These are phyloP conservation scores for Colletotrichum falcatum DNA, from an alignment of 2,329 filamentous ascomycete species.

Conservation along the genomic window DNA sequence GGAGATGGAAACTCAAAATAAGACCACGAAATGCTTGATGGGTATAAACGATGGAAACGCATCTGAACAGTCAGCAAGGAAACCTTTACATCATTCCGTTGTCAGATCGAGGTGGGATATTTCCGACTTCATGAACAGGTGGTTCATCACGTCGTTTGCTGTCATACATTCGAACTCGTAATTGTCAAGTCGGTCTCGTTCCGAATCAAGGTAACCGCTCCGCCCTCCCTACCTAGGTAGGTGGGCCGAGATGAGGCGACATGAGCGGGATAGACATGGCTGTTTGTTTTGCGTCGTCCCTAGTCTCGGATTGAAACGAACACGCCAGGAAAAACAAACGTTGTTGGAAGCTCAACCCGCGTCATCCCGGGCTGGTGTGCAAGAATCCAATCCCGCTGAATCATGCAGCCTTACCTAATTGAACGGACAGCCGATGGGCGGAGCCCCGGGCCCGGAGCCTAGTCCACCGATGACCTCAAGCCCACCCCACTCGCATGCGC, in stretches of 20 bases:
- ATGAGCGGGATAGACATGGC: not conserved
- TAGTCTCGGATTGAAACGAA: not conserved
- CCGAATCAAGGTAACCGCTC: not conserved
- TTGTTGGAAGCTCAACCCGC: not conserved
- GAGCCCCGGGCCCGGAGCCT: conserved; percentile 22
- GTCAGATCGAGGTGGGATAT: not conserved
- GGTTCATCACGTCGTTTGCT: no score
- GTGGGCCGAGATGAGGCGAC: not conserved
- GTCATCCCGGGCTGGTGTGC: not conserved
- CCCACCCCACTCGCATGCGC: not conserved
- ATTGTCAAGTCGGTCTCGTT: not conserved
- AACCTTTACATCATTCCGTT: no score
- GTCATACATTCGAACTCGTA: not conserved
- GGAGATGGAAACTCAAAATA: not conserved
- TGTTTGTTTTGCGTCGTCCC: not conserved
- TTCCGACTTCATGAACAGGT: not conserved
- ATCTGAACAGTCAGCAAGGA: no score
- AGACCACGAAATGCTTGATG: not conserved
- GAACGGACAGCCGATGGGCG: not conserved
- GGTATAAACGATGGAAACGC: not conserved
- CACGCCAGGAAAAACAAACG: not conserved
- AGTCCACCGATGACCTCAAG: conserved; percentile 12
- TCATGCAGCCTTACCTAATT: not conserved
- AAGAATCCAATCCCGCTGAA: not conserved
- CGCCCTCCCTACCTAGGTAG: no score